A percentile compares a stretch with the other conserved stretches of the same genome.
phyloP scores from a whole-genome alignment of 2,329 filamentous ascomycete genomes.

The Tolypocladium ophioglossoides region DNA sequence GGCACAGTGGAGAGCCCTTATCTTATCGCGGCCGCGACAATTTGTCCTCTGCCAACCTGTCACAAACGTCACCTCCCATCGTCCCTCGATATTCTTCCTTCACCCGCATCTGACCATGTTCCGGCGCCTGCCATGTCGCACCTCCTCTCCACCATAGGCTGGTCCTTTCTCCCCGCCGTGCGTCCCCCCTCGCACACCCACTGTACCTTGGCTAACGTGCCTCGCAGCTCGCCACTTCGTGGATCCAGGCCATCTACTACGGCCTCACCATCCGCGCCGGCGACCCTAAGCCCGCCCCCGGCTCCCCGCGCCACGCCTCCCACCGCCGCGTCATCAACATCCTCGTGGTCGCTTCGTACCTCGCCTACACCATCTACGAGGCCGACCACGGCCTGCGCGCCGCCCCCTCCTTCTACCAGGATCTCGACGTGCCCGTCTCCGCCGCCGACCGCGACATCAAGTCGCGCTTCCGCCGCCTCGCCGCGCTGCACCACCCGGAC shows the following conservation, averaged over 20 bases:
- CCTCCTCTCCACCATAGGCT: conserved; percentile 43
- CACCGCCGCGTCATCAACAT: conserved; percentile 80
- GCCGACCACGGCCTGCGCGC: conserved; percentile 70
- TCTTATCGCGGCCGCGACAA: neutral
- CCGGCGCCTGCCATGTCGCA: conserved; percentile 32
- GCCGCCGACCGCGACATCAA: conserved; percentile 71
- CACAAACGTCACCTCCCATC: neutral
- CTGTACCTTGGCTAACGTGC: neutral
- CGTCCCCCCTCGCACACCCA: conserved; percentile 8
- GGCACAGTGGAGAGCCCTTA: neutral
- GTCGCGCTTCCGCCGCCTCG: conserved; percentile 70
- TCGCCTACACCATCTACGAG: conserved; percentile 87
- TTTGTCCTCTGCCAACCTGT: neutral
- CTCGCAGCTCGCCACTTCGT: conserved; percentile 61
- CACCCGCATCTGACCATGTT: conserved; percentile 7
- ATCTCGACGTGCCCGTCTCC: conserved; percentile 58
- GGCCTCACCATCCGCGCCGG: conserved; percentile 81
- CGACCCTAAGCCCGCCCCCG: conserved; percentile 63
- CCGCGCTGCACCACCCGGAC: conserved; percentile 69
- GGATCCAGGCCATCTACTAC: conserved; percentile 76
- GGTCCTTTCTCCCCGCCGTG: conserved; percentile 46
- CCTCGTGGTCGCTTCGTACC: conserved; percentile 71
- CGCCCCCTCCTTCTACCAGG: conserved; percentile 66
- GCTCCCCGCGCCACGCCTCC: conserved; percentile 55
- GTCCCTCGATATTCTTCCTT: neutral